Percentiles rank a stretch among this genome's conserved stretches.
phyloP scores from a whole-genome alignment of 2,329 filamentous ascomycete genomes.

The Fusarium praegraminearum region DNA sequence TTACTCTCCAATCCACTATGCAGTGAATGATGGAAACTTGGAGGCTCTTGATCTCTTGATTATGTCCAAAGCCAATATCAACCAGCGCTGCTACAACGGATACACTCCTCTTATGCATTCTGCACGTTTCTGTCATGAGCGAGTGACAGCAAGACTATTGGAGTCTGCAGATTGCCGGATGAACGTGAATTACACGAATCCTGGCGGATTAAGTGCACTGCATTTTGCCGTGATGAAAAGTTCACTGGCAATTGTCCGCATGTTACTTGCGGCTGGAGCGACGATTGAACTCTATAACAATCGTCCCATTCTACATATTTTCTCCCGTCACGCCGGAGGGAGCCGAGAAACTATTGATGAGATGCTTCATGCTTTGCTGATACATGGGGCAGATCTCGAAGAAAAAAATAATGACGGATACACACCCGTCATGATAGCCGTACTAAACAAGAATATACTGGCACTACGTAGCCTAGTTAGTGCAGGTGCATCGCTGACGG shows the following conservation, averaged over 20 bases:
- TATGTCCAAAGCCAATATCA: not conserved
- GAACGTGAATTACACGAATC: rapidly evolving
- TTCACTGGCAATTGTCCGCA: not conserved
- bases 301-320: rapidly evolving
- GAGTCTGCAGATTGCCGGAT: not conserved
- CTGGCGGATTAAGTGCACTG: rapidly evolving
- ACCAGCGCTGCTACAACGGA: rapidly evolving
- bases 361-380: not conserved
- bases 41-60: slow-evolving; percentile 6
- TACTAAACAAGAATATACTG: rapidly evolving
- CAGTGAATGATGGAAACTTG: rapidly evolving
- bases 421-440: rapidly evolving
- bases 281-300: rapidly evolving
- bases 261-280: slow-evolving; percentile 29
- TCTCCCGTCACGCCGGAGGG: rapidly evolving
- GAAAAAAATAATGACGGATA: rapidly evolving
- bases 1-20: rapidly evolving
- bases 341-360: rapidly evolving
- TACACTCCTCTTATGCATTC: not conserved
- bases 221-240: rapidly evolving
- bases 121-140: rapidly evolving
- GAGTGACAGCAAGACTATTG: not conserved
- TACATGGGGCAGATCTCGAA: not conserved
- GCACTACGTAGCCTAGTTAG: not conserved
- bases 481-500: not conserved